Percentiles rank a stretch among this genome's conserved stretches.
Conservation (phyloP, 306 rosid genomes). For the Glycine tomentella region DNA sequence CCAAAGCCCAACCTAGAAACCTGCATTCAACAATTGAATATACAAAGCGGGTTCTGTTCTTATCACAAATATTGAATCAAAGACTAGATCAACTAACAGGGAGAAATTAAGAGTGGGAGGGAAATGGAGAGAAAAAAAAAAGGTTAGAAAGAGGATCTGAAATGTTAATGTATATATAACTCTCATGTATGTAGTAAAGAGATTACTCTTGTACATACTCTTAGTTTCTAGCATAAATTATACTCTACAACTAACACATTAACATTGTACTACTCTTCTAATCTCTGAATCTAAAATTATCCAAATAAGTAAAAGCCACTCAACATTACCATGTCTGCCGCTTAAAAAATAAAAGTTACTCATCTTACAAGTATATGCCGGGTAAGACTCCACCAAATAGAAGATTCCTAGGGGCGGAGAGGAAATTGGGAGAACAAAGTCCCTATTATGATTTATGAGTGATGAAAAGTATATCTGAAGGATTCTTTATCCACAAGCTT, state of each 20-base stretch:
- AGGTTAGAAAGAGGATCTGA: neutral
- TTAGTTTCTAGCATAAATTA: neutral
- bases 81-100: neutral
- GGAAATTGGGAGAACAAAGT: too few species aligned
- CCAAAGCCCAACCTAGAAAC: constrained; percentile 91
- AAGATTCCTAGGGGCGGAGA: too few species aligned
- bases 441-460: too few species aligned
- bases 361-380: constrained; percentile 3
- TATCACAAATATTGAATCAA: constrained; percentile 29
- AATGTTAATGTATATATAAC: neutral
- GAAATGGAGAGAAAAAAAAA: too few species aligned
- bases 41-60: neutral
- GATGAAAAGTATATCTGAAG: neutral
- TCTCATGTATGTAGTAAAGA: neutral
- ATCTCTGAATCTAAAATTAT: too few species aligned
- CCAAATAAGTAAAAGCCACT: neutral
- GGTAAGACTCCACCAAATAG: neutral
- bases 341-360: neutral
- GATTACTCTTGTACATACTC: neutral
- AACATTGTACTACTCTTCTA: too few species aligned
- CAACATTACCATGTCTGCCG: neutral
- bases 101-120: too few species aligned
- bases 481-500: neutral
- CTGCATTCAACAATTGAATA: constrained; percentile 50
- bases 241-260: too few species aligned